phyloP scores from a whole-genome alignment of 1,139 yeast species.

The Nadsonia starkeyi-henricii region DNA sequence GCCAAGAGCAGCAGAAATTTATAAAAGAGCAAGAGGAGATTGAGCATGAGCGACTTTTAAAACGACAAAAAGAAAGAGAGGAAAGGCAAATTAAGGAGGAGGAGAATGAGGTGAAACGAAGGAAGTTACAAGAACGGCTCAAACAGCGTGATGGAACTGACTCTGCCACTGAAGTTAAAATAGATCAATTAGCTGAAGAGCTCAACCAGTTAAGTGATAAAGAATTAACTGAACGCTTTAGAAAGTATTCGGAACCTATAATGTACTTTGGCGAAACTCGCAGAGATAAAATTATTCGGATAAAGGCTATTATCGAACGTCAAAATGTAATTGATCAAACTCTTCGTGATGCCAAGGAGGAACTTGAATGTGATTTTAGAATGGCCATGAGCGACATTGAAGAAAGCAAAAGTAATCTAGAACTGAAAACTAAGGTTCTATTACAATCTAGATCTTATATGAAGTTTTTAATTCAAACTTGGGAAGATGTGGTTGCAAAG shows the following conservation, averaged over 20 bases:
- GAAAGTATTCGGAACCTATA: constrained; percentile 28
- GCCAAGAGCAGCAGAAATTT: constrained; percentile 13
- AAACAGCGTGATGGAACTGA: constrained; percentile 13
- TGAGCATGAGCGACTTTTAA: constrained; percentile 18
- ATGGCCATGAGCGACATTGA: constrained; percentile 19
- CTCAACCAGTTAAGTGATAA: constrained; percentile 25
- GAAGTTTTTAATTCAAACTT: constrained; percentile 31
- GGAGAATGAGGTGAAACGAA: constrained; percentile 14
- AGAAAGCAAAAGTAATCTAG: constrained; percentile 27
- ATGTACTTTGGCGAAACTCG: constrained; percentile 36
- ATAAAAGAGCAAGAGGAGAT: constrained; percentile 18
- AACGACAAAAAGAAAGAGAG: constrained; percentile 13
- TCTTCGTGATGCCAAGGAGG: not conserved
- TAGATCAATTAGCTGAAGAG: constrained; percentile 7
- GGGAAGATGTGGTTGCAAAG: constrained; percentile 27
- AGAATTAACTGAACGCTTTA: constrained; percentile 34
- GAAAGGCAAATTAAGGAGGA: constrained; percentile 10
- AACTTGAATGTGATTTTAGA: constrained; percentile 6
- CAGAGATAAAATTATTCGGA: constrained; percentile 12
- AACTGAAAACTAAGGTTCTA: constrained; percentile 19
- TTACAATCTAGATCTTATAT: constrained; percentile 36
- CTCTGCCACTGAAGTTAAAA: constrained; percentile 8
- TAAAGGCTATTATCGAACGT: constrained; percentile 14
- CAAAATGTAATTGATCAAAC: constrained; percentile 5
- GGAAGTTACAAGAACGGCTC: constrained; percentile 18